Conservation (phyloP, 371 early-diverging fungal genomes). For the Batkoa obscura region DNA sequence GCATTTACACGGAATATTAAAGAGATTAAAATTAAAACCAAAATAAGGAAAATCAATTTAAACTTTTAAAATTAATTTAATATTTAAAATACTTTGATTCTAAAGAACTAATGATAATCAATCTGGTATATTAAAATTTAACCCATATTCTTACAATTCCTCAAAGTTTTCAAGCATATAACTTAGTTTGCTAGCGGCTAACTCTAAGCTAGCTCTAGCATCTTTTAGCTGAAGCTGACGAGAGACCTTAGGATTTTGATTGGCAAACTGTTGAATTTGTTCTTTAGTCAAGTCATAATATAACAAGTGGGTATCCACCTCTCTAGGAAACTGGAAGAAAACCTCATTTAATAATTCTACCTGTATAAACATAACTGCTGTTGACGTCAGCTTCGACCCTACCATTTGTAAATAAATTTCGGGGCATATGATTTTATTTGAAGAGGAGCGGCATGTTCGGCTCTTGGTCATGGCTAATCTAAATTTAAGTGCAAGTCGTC, state of each 20-base stretch:
- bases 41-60: no score
- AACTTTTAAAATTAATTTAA: no score
- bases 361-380: conserved; percentile 89
- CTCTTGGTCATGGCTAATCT: conserved; percentile 59
- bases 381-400: conserved; percentile 79
- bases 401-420: conserved; percentile 80
- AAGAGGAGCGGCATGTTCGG: conserved; percentile 47
- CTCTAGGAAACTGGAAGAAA: conserved; percentile 89
- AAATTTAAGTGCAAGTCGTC: conserved; percentile 50
- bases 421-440: conserved; percentile 78
- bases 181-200: conserved; percentile 43
- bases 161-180: conserved; percentile 11
- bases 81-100: no score
- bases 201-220: conserved; percentile 62
- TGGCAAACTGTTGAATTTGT: conserved; percentile 65
- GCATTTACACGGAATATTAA: no score
- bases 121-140: no score
- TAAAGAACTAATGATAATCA: no score
- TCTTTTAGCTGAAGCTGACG: conserved; percentile 73
- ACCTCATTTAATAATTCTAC: conserved; percentile 91
- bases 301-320: conserved; percentile 70
- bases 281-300: conserved; percentile 43
- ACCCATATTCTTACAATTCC: no score
- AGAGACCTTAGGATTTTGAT: conserved; percentile 68
- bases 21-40: no score